Evolutionary conservation across 1,284 basidiomycete genomes (phyloP).

Genomic region (Rhodotorula glutinis): DNA sequence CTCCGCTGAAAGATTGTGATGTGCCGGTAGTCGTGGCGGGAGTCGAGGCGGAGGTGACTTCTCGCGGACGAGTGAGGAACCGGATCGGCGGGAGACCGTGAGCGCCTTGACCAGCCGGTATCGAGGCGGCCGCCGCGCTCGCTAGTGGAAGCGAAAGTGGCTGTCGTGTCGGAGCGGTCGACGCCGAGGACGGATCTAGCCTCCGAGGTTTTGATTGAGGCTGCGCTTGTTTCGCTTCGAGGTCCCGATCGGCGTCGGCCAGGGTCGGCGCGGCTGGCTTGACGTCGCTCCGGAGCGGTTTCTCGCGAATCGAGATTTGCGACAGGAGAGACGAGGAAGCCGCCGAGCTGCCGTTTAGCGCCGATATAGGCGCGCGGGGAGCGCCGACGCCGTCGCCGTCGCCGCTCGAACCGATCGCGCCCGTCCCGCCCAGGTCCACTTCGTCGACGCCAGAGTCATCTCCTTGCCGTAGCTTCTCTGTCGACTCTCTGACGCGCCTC

Average conservation of each 20-base stretch:
- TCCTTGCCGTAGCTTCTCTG: neutral
- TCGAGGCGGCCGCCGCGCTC: neutral
- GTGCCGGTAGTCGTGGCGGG: neutral
- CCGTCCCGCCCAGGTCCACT: too few relatives aligned
- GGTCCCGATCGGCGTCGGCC: slow-evolving; percentile 3
- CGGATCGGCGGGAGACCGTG: slow-evolving; percentile 21
- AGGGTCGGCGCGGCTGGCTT: slow-evolving; percentile 8
- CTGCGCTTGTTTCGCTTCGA: slow-evolving; percentile 11
- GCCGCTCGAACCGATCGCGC: neutral
- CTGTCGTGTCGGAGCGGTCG: neutral
- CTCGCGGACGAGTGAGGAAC: slow-evolving; percentile 15
- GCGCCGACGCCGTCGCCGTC: neutral
- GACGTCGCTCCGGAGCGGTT: neutral
- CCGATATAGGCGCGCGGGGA: too few relatives aligned
- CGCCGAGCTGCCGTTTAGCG: too few relatives aligned
- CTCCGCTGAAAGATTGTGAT: neutral
- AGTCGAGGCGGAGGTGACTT: neutral
- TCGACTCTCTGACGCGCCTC: neutral
- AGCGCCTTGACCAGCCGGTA: neutral
- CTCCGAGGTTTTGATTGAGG: too few relatives aligned
- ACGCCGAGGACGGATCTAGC: slow-evolving; percentile 16
- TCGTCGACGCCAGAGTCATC: too few relatives aligned
- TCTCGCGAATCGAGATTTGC: slow-evolving; percentile 22
- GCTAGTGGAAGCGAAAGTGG: too few relatives aligned
- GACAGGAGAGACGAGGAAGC: slow-evolving; percentile 7